A percentile compares a stretch with the other conserved stretches of the same genome.
phyloP scores from a whole-genome alignment of 2,329 filamentous ascomycete genomes.

The Aspergillus ruber region DNA sequence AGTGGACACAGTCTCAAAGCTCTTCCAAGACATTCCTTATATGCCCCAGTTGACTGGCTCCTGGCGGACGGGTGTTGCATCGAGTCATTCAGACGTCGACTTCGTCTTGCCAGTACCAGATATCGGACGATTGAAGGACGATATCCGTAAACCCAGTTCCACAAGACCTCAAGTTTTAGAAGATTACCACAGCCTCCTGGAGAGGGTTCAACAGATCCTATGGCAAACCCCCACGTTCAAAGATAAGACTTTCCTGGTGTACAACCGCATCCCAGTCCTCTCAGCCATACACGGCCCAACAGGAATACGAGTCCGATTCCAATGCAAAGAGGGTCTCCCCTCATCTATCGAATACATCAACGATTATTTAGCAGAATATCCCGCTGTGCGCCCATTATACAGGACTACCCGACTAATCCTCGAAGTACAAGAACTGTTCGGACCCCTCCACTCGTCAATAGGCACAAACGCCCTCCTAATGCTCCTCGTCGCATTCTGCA shows the following conservation, averaged over 20 bases:
- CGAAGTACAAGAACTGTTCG: slow-evolving; percentile 44
- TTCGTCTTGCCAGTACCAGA: slow-evolving; percentile 34
- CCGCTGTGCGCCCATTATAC: slow-evolving; percentile 46
- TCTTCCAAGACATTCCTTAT: slow-evolving; percentile 20
- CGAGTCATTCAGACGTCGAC: slow-evolving; percentile 51
- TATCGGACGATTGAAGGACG: slow-evolving; percentile 14
- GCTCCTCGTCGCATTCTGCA: slow-evolving; percentile 51
- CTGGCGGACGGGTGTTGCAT: slow-evolving; percentile 45
- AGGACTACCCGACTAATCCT: slow-evolving; percentile 46
- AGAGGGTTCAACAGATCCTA: slow-evolving; percentile 17
- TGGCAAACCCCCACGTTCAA: slow-evolving; percentile 14
- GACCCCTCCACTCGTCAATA: slow-evolving; percentile 45
- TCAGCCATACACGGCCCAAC: slow-evolving; percentile 39
- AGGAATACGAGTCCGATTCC: slow-evolving; percentile 48
- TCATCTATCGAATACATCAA: slow-evolving; percentile 39
- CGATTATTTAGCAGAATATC: slow-evolving; percentile 44
- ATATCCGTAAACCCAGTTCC: slow-evolving; percentile 26
- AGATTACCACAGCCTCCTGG: slow-evolving; percentile 17
- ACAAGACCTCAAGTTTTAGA: slow-evolving; percentile 25
- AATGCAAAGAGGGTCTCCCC: slow-evolving; percentile 36
- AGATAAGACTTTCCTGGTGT: slow-evolving; percentile 10
- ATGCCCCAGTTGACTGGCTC: slow-evolving; percentile 48
- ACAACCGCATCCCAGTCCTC: slow-evolving; percentile 27
- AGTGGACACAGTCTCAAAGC: slow-evolving; percentile 19
- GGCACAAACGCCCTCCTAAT: slow-evolving; percentile 51